These are phyloP conservation scores for Passiflora organensis DNA, from an alignment of 345 rosid genomes.

Conservation along the genomic window DNA sequence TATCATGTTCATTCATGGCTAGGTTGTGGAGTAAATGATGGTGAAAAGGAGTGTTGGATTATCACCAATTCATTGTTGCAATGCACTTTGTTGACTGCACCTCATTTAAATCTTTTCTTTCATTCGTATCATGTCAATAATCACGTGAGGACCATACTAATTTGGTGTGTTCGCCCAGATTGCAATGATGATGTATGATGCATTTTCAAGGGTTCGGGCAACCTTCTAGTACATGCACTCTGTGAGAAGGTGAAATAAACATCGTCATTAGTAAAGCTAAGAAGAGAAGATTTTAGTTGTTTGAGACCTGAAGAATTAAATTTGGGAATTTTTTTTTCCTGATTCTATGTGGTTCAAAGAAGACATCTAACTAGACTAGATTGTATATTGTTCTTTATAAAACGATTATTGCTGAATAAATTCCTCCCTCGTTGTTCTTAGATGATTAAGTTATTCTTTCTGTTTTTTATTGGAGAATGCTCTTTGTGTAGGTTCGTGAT, in stretches of 20 bases:
- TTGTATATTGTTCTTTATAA: no score
- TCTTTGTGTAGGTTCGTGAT: slow-evolving; percentile 4
- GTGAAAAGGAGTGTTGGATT: no score
- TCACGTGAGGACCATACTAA: slow-evolving; percentile 35
- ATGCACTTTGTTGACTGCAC: background rate
- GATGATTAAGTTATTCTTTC: background rate
- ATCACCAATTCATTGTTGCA: background rate
- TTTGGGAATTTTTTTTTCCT: no score
- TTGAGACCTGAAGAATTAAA: slow-evolving; percentile 1
- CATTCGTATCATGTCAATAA: slow-evolving; percentile 20
- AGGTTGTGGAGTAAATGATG: background rate
- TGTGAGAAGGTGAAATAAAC: slow-evolving; percentile 56
- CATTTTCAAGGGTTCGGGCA: slow-evolving; percentile 45
- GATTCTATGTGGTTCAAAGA: no score
- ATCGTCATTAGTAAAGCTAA: slow-evolving; percentile 17
- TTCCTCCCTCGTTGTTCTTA: no score
- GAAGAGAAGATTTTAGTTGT: slow-evolving; percentile 7
- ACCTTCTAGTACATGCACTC: slow-evolving; percentile 48
- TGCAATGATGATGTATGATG: slow-evolving; percentile 99
- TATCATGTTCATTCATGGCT: background rate
- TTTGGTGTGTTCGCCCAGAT: slow-evolving; percentile 71
- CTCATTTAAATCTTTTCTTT: slow-evolving; percentile 9
- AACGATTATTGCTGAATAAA: no score
- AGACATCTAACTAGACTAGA: no score
- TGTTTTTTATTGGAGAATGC: background rate